phyloP scores from a whole-genome alignment of 192 early-diverging fungal genomes.

The Powellomyces hirtus region DNA sequence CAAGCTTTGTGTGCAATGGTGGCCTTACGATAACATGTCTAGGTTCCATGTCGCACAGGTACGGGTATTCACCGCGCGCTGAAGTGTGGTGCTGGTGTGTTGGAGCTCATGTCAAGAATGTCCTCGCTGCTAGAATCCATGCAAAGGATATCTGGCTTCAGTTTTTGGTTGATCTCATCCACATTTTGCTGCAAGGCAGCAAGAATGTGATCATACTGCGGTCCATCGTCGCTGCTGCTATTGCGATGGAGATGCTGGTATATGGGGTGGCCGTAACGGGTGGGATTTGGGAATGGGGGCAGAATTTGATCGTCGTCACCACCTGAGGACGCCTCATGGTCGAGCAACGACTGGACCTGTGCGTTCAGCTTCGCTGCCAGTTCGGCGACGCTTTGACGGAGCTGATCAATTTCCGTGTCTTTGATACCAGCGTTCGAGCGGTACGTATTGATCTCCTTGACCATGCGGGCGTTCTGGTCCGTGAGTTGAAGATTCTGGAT shows the following conservation, averaged over 20 bases:
- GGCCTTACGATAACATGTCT: too few relatives aligned
- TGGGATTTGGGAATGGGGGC: not conserved
- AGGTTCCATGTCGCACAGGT: too few relatives aligned
- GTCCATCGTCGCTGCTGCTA: not conserved
- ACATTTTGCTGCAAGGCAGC: slow-evolving; percentile 1
- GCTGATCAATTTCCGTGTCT: slow-evolving; percentile 32
- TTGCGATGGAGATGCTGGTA: not conserved
- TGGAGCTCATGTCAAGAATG: too few relatives aligned
- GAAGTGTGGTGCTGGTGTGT: too few relatives aligned
- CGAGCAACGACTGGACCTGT: slow-evolving; percentile 33
- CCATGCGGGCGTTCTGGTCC: slow-evolving; percentile 36
- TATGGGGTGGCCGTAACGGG: not conserved
- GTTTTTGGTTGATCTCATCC: not conserved
- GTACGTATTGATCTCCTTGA: slow-evolving; percentile 41
- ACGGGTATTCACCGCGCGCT: too few relatives aligned
- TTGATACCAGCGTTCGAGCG: slow-evolving; percentile 17
- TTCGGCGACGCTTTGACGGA: slow-evolving; percentile 25
- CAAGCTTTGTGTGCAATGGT: too few relatives aligned
- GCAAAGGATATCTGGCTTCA: not conserved
- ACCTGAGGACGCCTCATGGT: not conserved
- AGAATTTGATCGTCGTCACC: not conserved
- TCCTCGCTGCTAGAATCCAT: too few relatives aligned
- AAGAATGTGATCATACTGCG: not conserved
- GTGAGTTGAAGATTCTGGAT: slow-evolving; percentile 34
- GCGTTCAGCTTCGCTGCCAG: slow-evolving; percentile 20